Conservation (phyloP, 2,329 filamentous ascomycete genomes). For the Verticillium dahliae region DNA sequence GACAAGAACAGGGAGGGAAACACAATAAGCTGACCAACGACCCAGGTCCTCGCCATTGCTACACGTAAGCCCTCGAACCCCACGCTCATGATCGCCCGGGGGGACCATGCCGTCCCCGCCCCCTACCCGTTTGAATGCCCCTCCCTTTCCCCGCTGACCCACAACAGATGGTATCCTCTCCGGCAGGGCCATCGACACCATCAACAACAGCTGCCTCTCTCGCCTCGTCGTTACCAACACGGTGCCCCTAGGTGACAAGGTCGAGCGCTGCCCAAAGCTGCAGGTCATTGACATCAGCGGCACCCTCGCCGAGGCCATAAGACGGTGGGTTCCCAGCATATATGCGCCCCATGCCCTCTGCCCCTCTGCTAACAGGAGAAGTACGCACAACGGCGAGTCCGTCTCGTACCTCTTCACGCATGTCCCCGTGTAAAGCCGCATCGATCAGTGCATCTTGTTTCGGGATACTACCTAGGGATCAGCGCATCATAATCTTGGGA, state of each 20-base stretch:
- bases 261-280: constrained; percentile 69
- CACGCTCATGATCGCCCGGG: not conserved
- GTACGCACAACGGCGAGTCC: constrained; percentile 59
- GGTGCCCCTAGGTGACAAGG: constrained; percentile 58
- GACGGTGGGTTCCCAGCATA: constrained; percentile 17
- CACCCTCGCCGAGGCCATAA: constrained; percentile 58
- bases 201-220: constrained; percentile 71
- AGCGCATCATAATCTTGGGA: no score
- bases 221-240: constrained; percentile 86
- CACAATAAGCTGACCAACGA: not conserved
- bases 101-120: not conserved
- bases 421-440: constrained; percentile 25
- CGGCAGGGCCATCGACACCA: constrained; percentile 78
- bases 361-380: constrained; percentile 35
- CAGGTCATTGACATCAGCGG: constrained; percentile 89
- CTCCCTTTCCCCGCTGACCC: not conserved
- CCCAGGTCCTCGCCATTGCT: constrained; percentile 2
- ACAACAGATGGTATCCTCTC: constrained; percentile 69
- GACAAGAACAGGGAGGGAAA: no score
- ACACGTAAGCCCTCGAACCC: not conserved
- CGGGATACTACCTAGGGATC: no score
- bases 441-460: no score
- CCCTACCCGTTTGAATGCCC: not conserved
- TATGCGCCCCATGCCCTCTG: not conserved
- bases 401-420: constrained; percentile 52